phyloP scores from a whole-genome alignment of 75 land plant genomes.

The Pseudotsuga menziesii region DNA sequence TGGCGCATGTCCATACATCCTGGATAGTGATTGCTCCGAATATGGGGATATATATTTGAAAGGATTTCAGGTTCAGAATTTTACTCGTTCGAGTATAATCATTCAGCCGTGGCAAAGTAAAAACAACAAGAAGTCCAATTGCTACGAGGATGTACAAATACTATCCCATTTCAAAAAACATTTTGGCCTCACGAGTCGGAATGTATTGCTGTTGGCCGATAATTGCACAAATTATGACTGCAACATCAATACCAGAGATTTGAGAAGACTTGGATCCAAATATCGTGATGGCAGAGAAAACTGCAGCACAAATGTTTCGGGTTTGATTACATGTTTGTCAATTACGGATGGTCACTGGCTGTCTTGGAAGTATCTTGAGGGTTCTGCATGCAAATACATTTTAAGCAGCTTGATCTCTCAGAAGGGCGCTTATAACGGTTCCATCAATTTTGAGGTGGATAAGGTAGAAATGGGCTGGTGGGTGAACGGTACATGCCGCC shows the following conservation, averaged over 20 bases:
- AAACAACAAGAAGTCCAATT: not conserved
- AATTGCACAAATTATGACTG: not conserved
- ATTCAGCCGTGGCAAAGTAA: slow-evolving; percentile 14
- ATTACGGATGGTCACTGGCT: not conserved
- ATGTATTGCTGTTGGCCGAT: slow-evolving; percentile 13
- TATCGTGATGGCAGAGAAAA: not conserved
- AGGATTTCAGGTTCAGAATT: too few relatives aligned
- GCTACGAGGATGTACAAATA: slow-evolving; percentile 7
- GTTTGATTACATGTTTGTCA: not conserved
- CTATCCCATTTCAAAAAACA: slow-evolving; percentile 10
- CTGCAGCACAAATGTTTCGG: not conserved
- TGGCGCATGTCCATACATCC: not conserved
- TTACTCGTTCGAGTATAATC: not conserved
- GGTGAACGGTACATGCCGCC: not conserved
- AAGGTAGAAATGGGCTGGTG: not conserved
- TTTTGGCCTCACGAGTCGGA: slow-evolving; percentile 26
- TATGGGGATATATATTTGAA: too few relatives aligned
- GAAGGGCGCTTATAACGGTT: slow-evolving; percentile 1
- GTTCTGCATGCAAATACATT: not conserved
- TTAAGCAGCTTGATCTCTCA: not conserved
- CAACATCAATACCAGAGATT: not conserved
- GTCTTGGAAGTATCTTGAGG: not conserved
- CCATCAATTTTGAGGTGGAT: slow-evolving; percentile 7
- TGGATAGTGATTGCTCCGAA: too few relatives aligned
- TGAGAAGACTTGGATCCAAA: too few relatives aligned